Percentiles rank a stretch among this genome's conserved stretches.
phyloP scores from a whole-genome alignment of 768 basidiomycete species.

The Termitomyces sp. region DNA sequence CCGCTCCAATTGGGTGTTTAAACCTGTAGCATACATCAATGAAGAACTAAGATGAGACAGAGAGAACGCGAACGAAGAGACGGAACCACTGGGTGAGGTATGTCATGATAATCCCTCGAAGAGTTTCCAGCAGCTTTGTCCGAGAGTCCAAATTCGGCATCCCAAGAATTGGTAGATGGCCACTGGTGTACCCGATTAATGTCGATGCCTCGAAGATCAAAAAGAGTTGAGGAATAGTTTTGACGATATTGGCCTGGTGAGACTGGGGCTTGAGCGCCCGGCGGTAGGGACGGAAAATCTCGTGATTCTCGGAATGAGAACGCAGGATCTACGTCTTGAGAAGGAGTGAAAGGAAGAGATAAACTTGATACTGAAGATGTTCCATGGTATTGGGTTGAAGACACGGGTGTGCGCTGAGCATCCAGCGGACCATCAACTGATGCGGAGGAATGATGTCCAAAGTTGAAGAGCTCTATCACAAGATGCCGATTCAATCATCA shows the following conservation, averaged over 20 bases:
- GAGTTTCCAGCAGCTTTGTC: neutral
- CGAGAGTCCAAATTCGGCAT: neutral
- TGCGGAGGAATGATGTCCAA: neutral
- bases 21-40: neutral
- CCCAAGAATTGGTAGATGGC: neutral
- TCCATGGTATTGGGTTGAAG: neutral
- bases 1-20: neutral
- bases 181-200: neutral
- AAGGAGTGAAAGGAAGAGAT: neutral
- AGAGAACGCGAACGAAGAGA: neutral
- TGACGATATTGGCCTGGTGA: conserved; percentile 3
- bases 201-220: neutral
- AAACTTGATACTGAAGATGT: neutral
- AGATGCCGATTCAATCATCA: neutral
- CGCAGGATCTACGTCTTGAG: neutral
- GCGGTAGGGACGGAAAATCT: neutral
- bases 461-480: neutral
- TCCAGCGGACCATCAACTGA: neutral
- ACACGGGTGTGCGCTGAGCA: neutral
- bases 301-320: neutral
- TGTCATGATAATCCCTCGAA: neutral
- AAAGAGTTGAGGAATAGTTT: neutral
- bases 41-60: neutral
- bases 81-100: neutral
- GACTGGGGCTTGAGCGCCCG: conserved; percentile 2